phyloP scores from a whole-genome alignment of 2,329 filamentous ascomycete species.

The Paradendryphiella salina region DNA sequence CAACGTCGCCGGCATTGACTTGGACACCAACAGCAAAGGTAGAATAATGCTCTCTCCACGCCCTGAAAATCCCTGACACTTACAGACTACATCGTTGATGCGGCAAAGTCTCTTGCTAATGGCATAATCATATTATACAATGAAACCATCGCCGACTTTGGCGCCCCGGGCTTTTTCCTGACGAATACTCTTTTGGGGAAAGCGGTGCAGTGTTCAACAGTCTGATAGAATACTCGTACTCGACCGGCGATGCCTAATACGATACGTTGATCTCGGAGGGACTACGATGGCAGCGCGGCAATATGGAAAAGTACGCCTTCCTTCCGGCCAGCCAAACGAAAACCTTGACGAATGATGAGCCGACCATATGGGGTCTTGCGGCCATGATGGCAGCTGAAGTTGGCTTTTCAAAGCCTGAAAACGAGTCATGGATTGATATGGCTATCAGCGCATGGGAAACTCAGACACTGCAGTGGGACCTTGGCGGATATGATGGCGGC shows the following conservation, averaged over 20 bases:
- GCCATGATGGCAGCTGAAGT: conserved; percentile 68
- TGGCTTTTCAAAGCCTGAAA: conserved; percentile 58
- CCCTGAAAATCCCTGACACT: not conserved
- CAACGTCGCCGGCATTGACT: conserved; percentile 17
- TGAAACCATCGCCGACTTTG: conserved; percentile 6
- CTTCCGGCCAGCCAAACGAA: conserved; percentile 46
- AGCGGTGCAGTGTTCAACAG: conserved; percentile 25
- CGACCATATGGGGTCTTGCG: conserved; percentile 70
- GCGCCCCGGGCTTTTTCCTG: conserved; percentile 24
- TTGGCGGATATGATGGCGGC: conserved; percentile 65
- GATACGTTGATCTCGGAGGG: conserved; percentile 43
- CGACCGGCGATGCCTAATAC: conserved; percentile 51
- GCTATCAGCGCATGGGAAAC: conserved; percentile 72
- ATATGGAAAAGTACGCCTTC: conserved; percentile 39
- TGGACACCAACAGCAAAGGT: conserved; percentile 30
- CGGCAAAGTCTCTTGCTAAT: conserved; percentile 27
- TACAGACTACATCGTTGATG: conserved; percentile 32
- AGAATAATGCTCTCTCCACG: not conserved
- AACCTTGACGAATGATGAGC: conserved; percentile 68
- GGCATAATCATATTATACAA: conserved; percentile 30
- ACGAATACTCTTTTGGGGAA: conserved; percentile 32
- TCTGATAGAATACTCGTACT: conserved; percentile 47
- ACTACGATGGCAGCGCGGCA: conserved; percentile 46
- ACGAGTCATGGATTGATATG: conserved; percentile 61
- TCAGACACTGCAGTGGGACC: conserved; percentile 69